Evolutionary conservation across 2,329 filamentous ascomycete genomes (phyloP).

Genomic region (Ophiosphaerella herpotricha): DNA sequence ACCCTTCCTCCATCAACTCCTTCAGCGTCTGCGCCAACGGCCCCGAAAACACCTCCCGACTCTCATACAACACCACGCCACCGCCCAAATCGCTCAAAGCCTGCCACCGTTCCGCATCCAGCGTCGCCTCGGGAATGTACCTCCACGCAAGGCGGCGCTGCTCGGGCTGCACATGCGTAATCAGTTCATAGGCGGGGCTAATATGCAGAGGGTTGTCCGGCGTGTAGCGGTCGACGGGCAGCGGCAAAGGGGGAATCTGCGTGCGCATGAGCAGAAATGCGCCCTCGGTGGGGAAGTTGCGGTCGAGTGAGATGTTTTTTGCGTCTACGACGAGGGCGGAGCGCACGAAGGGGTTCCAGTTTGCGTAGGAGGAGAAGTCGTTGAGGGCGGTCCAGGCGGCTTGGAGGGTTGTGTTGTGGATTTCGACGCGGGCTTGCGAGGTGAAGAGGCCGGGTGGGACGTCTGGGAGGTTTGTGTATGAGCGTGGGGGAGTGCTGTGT

Average conservation of each 20-base stretch:
- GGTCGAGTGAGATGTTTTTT: conserved; percentile 22
- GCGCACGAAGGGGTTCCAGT: conserved; percentile 42
- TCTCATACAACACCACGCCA: conserved; percentile 37
- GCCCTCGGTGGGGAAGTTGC: conserved; percentile 32
- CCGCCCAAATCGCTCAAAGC: conserved; percentile 28
- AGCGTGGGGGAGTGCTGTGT: not conserved
- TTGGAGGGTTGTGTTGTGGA: conserved; percentile 19
- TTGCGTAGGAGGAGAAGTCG: conserved; percentile 31
- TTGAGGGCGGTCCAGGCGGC: conserved; percentile 35
- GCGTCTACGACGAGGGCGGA: conserved; percentile 26
- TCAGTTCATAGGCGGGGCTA: conserved; percentile 31
- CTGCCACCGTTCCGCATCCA: conserved; percentile 34
- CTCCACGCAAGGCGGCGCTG: conserved; percentile 34
- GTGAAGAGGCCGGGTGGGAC: conserved; percentile 34
- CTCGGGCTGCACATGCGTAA: conserved; percentile 34
- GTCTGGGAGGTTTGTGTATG: conserved; percentile 33
- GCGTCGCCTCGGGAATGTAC: conserved; percentile 10
- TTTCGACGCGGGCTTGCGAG: conserved; percentile 31
- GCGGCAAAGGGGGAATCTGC: conserved; percentile 35
- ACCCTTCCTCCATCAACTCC: conserved; percentile 12
- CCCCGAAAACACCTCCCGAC: conserved; percentile 34
- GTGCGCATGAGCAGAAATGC: conserved; percentile 28
- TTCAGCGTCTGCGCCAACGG: conserved; percentile 18
- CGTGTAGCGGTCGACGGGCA: conserved; percentile 32
- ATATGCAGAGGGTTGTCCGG: conserved; percentile 30